Evolutionary conservation across 1,284 basidiomycete species (phyloP), one percentile per base, ranked within the genome.

Genomic region (Quambalaria eucalypti): DNA sequence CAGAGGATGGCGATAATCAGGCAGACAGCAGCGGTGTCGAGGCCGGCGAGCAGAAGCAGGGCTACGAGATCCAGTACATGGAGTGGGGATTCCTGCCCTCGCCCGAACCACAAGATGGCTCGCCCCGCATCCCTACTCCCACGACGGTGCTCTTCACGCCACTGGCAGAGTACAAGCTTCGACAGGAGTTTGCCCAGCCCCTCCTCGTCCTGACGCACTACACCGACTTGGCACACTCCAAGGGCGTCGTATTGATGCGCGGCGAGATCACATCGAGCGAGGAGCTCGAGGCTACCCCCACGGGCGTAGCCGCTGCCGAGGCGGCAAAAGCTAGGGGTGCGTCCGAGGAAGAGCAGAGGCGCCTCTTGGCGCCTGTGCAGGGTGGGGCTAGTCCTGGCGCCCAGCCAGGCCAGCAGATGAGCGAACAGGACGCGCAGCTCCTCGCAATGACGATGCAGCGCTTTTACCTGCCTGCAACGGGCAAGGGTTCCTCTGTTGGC

Each of bases 161-260:
- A 3, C 80, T 97, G 50, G 87, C 88, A 65, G 93, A 97, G 78
- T 98, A 90, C 82, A 95, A 97, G 78, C 79, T 85, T 55, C 84
- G 87, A 29, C 82, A 83, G 60, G 82, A 87, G 46, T 97, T 87
- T 77, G 89, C 93, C 2, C 91, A 90, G 33, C 92, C 93, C 0
- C 87, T 88, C 69, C 81, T 99, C 26, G 87, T 89, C 31, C 74
- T 97, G 48, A 95, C 93, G 5, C 84, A 90, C 76, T 96, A 97
- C 77, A 87, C 92, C 38, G 93, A 98, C 71, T 78, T 98, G 6
- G 82, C 85, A 1, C 74, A 81, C 26, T 85, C 85, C 5, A 92
- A 97, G 74, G 85, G 83, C 14, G 74, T 87, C 40, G 89, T 96
- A 0, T 82, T 99, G 6, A 81, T 97, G 78, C 82, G 91, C 33